A percentile compares a stretch with the other conserved stretches of the same genome.
phyloP scores from a whole-genome alignment of 2,329 filamentous ascomycete genomes.

The Spiromastix sp. region DNA sequence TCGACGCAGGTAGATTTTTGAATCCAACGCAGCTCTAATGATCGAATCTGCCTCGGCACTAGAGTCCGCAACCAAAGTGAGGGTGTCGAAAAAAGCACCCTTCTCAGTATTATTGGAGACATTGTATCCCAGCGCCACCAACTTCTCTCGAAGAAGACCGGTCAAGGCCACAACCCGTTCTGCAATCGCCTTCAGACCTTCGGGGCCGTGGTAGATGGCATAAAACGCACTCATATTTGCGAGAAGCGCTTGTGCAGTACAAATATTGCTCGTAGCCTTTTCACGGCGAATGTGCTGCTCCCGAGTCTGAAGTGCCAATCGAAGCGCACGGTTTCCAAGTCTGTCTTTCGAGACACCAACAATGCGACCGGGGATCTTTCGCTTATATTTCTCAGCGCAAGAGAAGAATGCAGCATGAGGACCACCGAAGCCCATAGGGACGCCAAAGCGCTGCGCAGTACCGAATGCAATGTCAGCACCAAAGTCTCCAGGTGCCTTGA shows the following conservation, averaged over 20 bases:
- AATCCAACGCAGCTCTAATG: conserved; percentile 40
- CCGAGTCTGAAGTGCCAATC: conserved; percentile 79
- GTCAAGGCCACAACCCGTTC: conserved; percentile 64
- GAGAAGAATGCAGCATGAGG: conserved; percentile 98
- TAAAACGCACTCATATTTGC: conserved; percentile 97
- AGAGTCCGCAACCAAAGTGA: conserved; percentile 52
- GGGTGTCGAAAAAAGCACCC: conserved; percentile 65
- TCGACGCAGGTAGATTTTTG: conserved; percentile 52
- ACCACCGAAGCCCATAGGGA: conserved; percentile 84
- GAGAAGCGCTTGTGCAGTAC: conserved; percentile 84
- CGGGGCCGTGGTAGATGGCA: conserved; percentile 83
- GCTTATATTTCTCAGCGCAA: conserved; percentile 80
- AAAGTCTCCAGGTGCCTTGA: conserved; percentile 86
- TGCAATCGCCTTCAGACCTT: conserved; percentile 73
- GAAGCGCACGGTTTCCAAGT: conserved; percentile 67
- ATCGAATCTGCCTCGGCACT: conserved; percentile 43
- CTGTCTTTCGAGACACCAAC: conserved; percentile 89
- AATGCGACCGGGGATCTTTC: conserved; percentile 83
- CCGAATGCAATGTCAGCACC: conserved; percentile 93
- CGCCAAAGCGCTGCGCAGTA: conserved; percentile 81
- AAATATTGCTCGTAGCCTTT: conserved; percentile 96
- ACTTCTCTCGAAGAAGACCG: conserved; percentile 55
- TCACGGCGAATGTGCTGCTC: conserved; percentile 95
- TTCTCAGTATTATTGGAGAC: conserved; percentile 49
- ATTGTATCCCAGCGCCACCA: conserved; percentile 53